Percentiles rank a stretch among this genome's conserved stretches.
Conservation (phyloP, 2,329 filamentous ascomycete species). For the Cadophora sp. region DNA sequence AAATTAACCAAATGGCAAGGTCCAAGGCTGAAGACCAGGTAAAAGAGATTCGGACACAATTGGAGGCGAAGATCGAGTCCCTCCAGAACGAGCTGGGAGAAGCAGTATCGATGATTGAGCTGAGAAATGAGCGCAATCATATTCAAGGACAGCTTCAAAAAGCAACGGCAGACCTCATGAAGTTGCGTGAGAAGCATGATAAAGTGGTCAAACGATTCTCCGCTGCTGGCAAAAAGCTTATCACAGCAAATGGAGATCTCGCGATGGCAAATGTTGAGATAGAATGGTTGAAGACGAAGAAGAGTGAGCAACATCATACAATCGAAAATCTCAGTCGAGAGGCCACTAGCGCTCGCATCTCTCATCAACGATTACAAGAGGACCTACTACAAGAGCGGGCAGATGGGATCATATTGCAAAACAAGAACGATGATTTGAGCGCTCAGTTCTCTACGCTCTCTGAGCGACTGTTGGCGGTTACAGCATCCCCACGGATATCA, state of each 20-base stretch:
- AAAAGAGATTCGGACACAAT: neutral
- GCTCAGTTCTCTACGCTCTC: neutral
- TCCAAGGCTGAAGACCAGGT: neutral
- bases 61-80: neutral
- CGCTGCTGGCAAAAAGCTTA: neutral
- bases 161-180: neutral
- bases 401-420: neutral
- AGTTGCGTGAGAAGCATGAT: neutral
- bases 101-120: neutral
- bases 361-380: neutral
- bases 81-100: neutral
- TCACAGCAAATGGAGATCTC: neutral
- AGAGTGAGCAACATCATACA: neutral
- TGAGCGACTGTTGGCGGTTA: neutral
- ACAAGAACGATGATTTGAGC: neutral
- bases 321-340: neutral
- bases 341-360: neutral
- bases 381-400: neutral
- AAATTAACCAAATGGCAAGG: neutral
- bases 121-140: neutral
- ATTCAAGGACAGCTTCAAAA: slow-evolving; percentile 1
- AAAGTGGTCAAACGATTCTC: neutral
- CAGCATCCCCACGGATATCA: neutral
- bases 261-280: neutral
- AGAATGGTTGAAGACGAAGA: neutral